Conservation (phyloP, 2,329 filamentous ascomycete species). For the Tolypocladium inflatum region DNA sequence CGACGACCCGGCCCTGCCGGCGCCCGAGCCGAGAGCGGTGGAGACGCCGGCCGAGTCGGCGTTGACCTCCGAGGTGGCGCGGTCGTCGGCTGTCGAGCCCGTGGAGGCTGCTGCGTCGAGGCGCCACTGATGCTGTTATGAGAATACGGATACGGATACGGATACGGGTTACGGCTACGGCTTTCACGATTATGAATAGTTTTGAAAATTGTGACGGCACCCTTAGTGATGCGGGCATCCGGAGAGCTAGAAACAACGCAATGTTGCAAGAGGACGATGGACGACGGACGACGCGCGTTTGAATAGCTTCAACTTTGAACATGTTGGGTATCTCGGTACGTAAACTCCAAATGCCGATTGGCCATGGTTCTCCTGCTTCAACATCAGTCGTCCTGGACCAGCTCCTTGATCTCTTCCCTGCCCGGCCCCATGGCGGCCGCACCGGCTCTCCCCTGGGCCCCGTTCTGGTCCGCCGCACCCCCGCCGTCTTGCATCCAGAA, state of each 20-base stretch:
- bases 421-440: slow-evolving; percentile 32
- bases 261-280: background rate
- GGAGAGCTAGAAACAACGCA: background rate
- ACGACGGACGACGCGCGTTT: background rate
- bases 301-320: background rate
- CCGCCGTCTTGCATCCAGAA: slow-evolving; percentile 68
- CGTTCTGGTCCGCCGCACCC: slow-evolving; percentile 36
- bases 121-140: background rate
- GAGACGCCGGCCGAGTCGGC: background rate
- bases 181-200: background rate
- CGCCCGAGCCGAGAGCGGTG: slow-evolving; percentile 10
- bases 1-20: slow-evolving; percentile 35
- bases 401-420: slow-evolving; percentile 53
- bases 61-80: background rate
- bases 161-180: background rate
- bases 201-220: background rate
- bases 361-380: background rate
- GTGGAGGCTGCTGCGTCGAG: background rate
- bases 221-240: background rate
- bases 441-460: slow-evolving; percentile 33
- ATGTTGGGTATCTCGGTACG: slow-evolving; percentile 14
- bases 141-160: background rate
- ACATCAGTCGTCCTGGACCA: slow-evolving; percentile 50
- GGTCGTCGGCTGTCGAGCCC: background rate
- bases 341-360: background rate